phyloP scores from a whole-genome alignment of 2,329 filamentous ascomycete species.

The Fusarium cyanostomum region DNA sequence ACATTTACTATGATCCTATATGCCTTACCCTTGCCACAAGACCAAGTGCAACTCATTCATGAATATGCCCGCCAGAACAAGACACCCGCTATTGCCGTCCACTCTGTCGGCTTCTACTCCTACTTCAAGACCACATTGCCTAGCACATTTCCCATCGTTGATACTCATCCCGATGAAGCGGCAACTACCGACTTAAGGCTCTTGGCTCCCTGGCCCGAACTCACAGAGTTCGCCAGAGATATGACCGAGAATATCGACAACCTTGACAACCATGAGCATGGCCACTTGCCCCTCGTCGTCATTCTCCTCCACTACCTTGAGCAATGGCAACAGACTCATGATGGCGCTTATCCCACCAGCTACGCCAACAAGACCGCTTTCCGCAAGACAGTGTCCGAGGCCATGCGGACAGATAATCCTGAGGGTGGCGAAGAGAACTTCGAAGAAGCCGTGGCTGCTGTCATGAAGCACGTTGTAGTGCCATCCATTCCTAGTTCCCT shows the following conservation, averaged over 20 bases:
- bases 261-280: slow-evolving; percentile 83
- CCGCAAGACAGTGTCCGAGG: slow-evolving; percentile 72
- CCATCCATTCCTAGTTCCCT: slow-evolving; percentile 75
- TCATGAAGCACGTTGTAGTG: slow-evolving; percentile 83
- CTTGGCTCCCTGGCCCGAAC: slow-evolving; percentile 85
- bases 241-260: slow-evolving; percentile 75
- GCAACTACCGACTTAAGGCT: slow-evolving; percentile 87
- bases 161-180: slow-evolving; percentile 92
- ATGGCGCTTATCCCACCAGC: slow-evolving; percentile 72
- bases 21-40: slow-evolving; percentile 58
- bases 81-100: slow-evolving; percentile 81
- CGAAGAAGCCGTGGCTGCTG: slow-evolving; percentile 87
- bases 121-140: slow-evolving; percentile 84
- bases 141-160: slow-evolving; percentile 87
- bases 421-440: slow-evolving; percentile 97
- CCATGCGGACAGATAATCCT: slow-evolving; percentile 74
- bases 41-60: slow-evolving; percentile 57
- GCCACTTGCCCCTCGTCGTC: slow-evolving; percentile 88
- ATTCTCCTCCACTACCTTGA: slow-evolving; percentile 85
- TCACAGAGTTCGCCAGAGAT: slow-evolving; percentile 71
- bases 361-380: slow-evolving; percentile 92
- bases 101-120: slow-evolving; percentile 92
- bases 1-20: slow-evolving; percentile 66
- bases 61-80: slow-evolving; percentile 62
- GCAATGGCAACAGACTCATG: slow-evolving; percentile 78